These are phyloP conservation scores for Candida silvicultrix DNA, from an alignment of 805 yeast genomes.

Conservation along the genomic window DNA sequence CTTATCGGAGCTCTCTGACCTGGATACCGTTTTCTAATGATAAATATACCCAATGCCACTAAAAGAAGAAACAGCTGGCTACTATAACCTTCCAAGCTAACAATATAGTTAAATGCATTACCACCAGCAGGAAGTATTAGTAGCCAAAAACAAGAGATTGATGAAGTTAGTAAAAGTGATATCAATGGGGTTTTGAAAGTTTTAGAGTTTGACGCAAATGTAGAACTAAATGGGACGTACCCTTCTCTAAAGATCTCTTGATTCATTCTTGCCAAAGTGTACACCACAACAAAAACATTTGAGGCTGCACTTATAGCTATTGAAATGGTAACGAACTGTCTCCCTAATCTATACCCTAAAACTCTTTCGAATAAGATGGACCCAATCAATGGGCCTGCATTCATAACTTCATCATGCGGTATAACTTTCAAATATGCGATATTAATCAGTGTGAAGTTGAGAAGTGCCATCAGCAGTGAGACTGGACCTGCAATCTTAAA, in stretches of 20 bases:
- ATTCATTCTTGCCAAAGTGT: slow-evolving; percentile 52
- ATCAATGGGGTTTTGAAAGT: slow-evolving; percentile 47
- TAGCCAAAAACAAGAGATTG: slow-evolving; percentile 28
- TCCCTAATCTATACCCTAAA: slow-evolving; percentile 46
- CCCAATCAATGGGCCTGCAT: slow-evolving; percentile 54
- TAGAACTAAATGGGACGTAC: slow-evolving; percentile 43
- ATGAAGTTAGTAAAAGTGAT: slow-evolving; percentile 31
- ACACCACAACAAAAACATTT: slow-evolving; percentile 54
- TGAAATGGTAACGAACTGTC: slow-evolving; percentile 46
- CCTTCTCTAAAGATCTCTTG: slow-evolving; percentile 66
- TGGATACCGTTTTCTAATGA: slow-evolving; percentile 44
- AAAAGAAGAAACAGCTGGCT: slow-evolving; percentile 42
- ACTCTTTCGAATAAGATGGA: slow-evolving; percentile 50
- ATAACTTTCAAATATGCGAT: slow-evolving; percentile 50
- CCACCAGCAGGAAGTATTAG: slow-evolving; percentile 28
- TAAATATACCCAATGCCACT: slow-evolving; percentile 50
- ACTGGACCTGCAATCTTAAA: slow-evolving; percentile 56
- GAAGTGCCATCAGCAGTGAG: slow-evolving; percentile 39
- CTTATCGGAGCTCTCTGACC: slow-evolving; percentile 43
- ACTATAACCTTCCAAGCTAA: slow-evolving; percentile 41
- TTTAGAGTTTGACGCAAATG: slow-evolving; percentile 52
- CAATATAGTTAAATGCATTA: slow-evolving; percentile 33
- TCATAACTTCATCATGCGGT: slow-evolving; percentile 44
- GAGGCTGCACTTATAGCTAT: slow-evolving; percentile 60
- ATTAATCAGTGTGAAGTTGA: slow-evolving; percentile 47